Evolutionary conservation across 495 filamentous ascomycete species (phyloP).

Genomic region (Podospora didyma): DNA sequence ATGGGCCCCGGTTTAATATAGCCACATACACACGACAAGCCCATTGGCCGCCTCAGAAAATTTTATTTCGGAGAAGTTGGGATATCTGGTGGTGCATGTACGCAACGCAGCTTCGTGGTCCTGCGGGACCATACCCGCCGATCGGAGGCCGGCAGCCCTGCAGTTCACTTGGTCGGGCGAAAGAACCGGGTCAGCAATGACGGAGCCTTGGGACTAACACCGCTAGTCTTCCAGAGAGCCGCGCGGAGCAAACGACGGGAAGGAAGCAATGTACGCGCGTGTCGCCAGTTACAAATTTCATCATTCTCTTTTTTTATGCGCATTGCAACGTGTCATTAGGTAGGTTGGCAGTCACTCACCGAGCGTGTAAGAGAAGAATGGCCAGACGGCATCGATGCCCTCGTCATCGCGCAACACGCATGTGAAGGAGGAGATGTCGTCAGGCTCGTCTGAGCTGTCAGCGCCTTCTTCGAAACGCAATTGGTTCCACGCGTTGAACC

Average conservation of each 20-base stretch:
- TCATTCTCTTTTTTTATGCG: no score
- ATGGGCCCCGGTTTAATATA: not conserved
- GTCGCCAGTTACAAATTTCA: no score
- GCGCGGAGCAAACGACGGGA: no score
- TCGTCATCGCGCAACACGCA: constrained; percentile 30
- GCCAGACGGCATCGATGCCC: constrained; percentile 21
- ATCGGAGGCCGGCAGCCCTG: not conserved
- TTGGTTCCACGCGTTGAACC: constrained; percentile 50
- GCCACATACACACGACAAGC: constrained; percentile 11
- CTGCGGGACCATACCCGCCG: constrained; percentile 14
- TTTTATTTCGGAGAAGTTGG: no score
- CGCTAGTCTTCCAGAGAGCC: no score
- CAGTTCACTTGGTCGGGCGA: constrained; percentile 4
- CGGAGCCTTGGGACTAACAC: no score
- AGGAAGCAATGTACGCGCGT: no score
- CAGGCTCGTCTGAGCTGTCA: constrained; percentile 22
- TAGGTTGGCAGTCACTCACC: constrained; percentile 26
- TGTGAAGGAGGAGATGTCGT: constrained; percentile 38
- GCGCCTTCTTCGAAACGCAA: constrained; percentile 28
- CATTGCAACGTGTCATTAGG: no score
- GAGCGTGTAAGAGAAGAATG: constrained; percentile 34
- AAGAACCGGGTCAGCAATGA: no score
- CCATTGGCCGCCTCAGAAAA: constrained; percentile 27
- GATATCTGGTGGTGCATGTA: not conserved
- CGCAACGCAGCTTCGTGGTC: not conserved